A percentile compares a stretch with the other conserved stretches of the same genome.
phyloP scores from a whole-genome alignment of 1,284 basidiomycete genomes.

The Heterobasidion parviporum region DNA sequence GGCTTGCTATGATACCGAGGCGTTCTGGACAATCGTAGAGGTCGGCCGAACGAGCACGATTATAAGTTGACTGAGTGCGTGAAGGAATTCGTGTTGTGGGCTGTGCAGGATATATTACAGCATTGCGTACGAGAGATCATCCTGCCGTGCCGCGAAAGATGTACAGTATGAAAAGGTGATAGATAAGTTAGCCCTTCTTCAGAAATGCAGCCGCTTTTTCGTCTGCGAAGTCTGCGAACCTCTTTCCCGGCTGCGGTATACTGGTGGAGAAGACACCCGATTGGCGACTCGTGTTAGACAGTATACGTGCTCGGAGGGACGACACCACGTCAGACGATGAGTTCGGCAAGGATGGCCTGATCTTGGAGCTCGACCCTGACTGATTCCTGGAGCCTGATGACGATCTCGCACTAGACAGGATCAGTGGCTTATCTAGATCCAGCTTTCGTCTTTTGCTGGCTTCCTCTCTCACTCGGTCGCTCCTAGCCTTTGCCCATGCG shows the following conservation, averaged over 20 bases:
- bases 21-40: not conserved
- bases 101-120: too few species aligned
- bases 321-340: slow-evolving; percentile 8
- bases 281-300: slow-evolving; percentile 35
- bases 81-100: too few species aligned
- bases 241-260: slow-evolving; percentile 1
- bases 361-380: slow-evolving; percentile 12
- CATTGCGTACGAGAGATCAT: too few species aligned
- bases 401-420: slow-evolving; percentile 15
- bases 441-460: slow-evolving; percentile 42
- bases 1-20: slow-evolving; percentile 26
- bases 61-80: too few species aligned
- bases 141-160: too few species aligned
- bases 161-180: too few species aligned
- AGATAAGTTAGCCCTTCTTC: slow-evolving; percentile 1
- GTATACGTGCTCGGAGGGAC: slow-evolving; percentile 45
- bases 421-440: slow-evolving; percentile 23
- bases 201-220: slow-evolving; percentile 5
- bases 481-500: slow-evolving; percentile 48
- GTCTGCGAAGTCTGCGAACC: too few species aligned
- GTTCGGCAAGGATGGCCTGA: not conserved
- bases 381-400: slow-evolving; percentile 5
- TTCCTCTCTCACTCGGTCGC: slow-evolving; percentile 31
- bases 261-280: not conserved
- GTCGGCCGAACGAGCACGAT: not conserved